Evolutionary conservation across 805 yeast species (phyloP).

Genomic region (Candida ipomoeae): DNA sequence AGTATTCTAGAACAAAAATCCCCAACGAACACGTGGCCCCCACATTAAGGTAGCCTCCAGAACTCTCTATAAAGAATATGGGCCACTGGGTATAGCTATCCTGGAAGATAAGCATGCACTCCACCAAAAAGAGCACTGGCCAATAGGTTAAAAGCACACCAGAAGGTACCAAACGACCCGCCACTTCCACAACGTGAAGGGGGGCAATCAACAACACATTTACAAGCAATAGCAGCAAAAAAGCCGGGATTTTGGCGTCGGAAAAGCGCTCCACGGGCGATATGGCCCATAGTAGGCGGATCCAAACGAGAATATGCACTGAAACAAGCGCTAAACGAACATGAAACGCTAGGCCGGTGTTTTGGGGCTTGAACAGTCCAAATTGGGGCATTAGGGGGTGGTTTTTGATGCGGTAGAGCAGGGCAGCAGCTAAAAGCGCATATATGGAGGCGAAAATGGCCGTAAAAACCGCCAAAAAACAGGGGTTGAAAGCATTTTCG

Average conservation of each 20-base stretch:
- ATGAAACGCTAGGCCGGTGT: slow-evolving; percentile 24
- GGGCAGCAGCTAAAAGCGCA: slow-evolving; percentile 6
- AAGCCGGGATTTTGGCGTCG: slow-evolving; percentile 19
- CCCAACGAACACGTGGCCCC: slow-evolving; percentile 23
- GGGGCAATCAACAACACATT: slow-evolving; percentile 30
- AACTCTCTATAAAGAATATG: slow-evolving; percentile 10
- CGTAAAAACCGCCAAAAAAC: slow-evolving; percentile 22
- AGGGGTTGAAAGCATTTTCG: slow-evolving; percentile 35
- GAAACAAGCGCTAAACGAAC: slow-evolving; percentile 20
- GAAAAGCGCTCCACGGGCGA: slow-evolving; percentile 24
- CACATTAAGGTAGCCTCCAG: slow-evolving; percentile 3
- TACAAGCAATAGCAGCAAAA: slow-evolving; percentile 8
- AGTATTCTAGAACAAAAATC: slow-evolving; percentile 38
- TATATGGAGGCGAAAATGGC: slow-evolving; percentile 9
- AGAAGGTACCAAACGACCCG: slow-evolving; percentile 33
- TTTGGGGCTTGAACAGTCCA: slow-evolving; percentile 21
- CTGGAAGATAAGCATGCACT: slow-evolving; percentile 23
- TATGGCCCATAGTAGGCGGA: slow-evolving; percentile 11
- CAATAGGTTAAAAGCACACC: slow-evolving; percentile 41
- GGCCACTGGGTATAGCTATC: slow-evolving; percentile 24
- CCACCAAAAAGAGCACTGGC: slow-evolving; percentile 23
- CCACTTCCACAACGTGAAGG: slow-evolving; percentile 42
- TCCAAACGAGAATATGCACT: slow-evolving; percentile 15
- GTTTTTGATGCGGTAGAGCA: not conserved
- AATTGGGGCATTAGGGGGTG: slow-evolving; percentile 3